Base-by-base conservation (phyloP, 2,329 filamentous ascomycete species). In the Didymella exigua region DNA sequence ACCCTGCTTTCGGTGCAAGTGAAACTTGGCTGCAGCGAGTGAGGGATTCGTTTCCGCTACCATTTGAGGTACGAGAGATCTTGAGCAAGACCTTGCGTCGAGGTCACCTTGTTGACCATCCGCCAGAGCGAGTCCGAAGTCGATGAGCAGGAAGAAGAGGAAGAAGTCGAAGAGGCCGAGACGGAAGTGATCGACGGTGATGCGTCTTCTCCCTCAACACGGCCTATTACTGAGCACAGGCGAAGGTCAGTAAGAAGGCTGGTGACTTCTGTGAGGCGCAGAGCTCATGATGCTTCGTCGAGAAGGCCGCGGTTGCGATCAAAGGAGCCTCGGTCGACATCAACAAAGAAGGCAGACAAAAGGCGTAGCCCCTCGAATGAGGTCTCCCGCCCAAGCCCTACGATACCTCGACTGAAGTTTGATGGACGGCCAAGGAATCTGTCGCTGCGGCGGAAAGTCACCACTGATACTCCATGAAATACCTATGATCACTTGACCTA, bases 1-100 rank as follows among this genome's bases (percentile, higher is more conserved):
- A 71, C 48, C 67, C 69, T 23, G 61, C 42, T 13, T 69, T 62
- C 30, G 61, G 67, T 18, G 67, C 62, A 21, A 65, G 63, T 21
- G 61, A 62, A 5, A 34, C 29, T 14, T 72, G 70, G 70, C 49
- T 71, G 24, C 49, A 60, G 53, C 60, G 65, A 40, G 68, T 72
- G 13, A 55, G 65, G 21, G 57, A 59, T n/a, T 29, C 63, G 14
- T 66, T 65, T 40, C 57, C 56, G 16, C 16, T 37, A 4, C 34
- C 37, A 4, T 21, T 36, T 10, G 48, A 58, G 48, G 50, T 56
- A 24, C 45, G 49, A 26, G 4, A 8, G 6, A 9, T 11, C 7
- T 2, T 7, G 19, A 8, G n/a, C 9, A 19, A 47, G 11, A 1
- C 5, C 23, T 1, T 8, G 11, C 16, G 1, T 29, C 8, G 24